Evolutionary conservation across 2,329 filamentous ascomycete genomes (phyloP).

Genomic region (Paraconiothyrium sp.): DNA sequence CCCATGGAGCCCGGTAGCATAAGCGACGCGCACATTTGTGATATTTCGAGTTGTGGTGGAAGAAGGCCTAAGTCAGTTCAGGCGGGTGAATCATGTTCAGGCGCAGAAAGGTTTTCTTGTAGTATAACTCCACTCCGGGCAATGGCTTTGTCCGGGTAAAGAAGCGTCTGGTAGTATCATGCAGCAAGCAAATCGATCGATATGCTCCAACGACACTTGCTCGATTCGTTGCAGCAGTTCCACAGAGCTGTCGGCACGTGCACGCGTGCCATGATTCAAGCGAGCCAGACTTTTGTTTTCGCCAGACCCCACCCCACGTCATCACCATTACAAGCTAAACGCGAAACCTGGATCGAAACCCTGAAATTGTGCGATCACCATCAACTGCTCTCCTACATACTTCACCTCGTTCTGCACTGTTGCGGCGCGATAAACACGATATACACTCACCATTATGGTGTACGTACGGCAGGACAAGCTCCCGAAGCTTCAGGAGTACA

Average conservation of each 20-base stretch:
- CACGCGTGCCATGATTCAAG: conserved; percentile 1
- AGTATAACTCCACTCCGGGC: conserved; percentile 12
- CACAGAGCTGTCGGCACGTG: background rate
- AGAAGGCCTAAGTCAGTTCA: background rate
- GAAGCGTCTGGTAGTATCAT: conserved; percentile 3
- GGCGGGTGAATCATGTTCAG: conserved; percentile 3
- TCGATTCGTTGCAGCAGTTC: background rate
- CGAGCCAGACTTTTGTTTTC: conserved; percentile 5
- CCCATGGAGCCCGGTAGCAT: conserved; percentile 95
- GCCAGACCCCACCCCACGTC: conserved; percentile 35
- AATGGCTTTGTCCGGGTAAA: background rate
- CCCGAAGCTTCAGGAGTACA: conserved; percentile 89
- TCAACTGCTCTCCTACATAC: conserved; percentile 19
- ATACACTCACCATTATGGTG: conserved; percentile 69
- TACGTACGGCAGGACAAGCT: conserved; percentile 95
- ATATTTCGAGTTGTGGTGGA: background rate
- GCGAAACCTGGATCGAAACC: conserved; percentile 23
- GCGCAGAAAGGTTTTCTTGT: conserved; percentile 7
- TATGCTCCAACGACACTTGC: background rate
- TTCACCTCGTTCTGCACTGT: conserved; percentile 16
- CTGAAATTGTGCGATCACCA: conserved; percentile 19
- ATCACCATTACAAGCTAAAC: conserved; percentile 42
- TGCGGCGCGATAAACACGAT: conserved; percentile 10
- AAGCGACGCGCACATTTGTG: conserved; percentile 33
- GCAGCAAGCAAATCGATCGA: conserved; percentile 3